phyloP scores from a whole-genome alignment of 1,284 basidiomycete species.

The Coniferiporia weirii region DNA sequence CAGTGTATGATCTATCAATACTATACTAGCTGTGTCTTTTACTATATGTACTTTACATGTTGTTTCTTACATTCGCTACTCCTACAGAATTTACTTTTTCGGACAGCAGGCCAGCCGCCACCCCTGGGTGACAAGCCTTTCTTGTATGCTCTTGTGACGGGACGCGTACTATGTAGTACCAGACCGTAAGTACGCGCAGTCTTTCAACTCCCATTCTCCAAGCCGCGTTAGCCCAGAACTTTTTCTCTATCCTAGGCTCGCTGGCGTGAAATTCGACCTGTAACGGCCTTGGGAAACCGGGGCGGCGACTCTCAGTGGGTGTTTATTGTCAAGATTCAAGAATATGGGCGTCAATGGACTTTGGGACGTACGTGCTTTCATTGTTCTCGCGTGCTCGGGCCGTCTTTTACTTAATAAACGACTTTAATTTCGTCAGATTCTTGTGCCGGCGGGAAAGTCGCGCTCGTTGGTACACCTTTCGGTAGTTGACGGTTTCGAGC shows the following conservation, averaged over 20 bases:
- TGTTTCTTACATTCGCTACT: not conserved
- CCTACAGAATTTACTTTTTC: not conserved
- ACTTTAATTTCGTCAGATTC: conserved; percentile 24
- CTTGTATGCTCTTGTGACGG: not conserved
- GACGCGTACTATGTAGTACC: not conserved
- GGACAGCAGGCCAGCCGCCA: too few species aligned
- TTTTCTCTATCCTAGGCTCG: not conserved
- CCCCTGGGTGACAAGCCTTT: too few species aligned
- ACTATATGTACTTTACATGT: not conserved
- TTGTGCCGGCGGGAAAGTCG: conserved; percentile 34
- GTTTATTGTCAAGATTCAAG: too few species aligned
- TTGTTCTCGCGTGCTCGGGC: not conserved
- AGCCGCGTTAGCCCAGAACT: not conserved
- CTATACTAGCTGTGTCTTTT: not conserved
- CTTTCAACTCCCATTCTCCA: too few species aligned
- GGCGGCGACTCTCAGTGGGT: too few species aligned
- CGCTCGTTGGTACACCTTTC: conserved; percentile 34
- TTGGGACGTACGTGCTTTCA: conserved; percentile 27
- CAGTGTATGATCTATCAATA: not conserved
- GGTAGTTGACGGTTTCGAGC: conserved; percentile 39
- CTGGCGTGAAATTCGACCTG: too few species aligned
- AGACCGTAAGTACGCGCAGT: too few species aligned
- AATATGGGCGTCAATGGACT: conserved; percentile 30
- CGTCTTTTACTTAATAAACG: not conserved
- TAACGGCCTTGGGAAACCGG: too few species aligned